A percentile compares a stretch with the other conserved stretches of the same genome.
These are phyloP conservation scores for Suhomyces ambrosiae DNA, from an alignment of 1,139 yeast species.

Conservation along the genomic window DNA sequence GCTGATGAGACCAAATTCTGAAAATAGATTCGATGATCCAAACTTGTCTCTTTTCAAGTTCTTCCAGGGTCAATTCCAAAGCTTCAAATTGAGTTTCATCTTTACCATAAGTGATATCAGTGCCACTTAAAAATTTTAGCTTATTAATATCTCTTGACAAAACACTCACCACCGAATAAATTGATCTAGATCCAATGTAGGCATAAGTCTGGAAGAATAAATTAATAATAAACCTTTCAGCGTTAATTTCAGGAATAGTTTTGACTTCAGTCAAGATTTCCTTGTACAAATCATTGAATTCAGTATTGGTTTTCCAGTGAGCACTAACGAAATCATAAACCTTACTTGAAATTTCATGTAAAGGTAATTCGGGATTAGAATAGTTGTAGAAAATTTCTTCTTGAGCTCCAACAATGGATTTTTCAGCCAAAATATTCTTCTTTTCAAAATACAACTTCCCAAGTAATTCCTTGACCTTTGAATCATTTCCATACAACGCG, in stretches of 20 bases:
- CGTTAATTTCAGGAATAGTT: constrained; percentile 29
- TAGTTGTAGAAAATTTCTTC: constrained; percentile 45
- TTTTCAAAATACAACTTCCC: constrained; percentile 35
- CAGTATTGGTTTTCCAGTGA: constrained; percentile 44
- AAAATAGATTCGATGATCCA: constrained; percentile 66
- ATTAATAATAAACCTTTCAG: constrained; percentile 55
- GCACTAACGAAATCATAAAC: constrained; percentile 47
- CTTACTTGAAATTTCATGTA: constrained; percentile 38
- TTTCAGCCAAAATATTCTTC: constrained; percentile 29
- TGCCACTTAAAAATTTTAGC: constrained; percentile 47
- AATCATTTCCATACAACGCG: constrained; percentile 35
- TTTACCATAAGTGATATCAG: constrained; percentile 30
- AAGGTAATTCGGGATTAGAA: constrained; percentile 40
- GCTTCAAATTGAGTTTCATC: constrained; percentile 39
- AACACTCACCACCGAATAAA: constrained; percentile 80
- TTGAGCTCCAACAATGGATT: constrained; percentile 37
- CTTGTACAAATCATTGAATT: constrained; percentile 37
- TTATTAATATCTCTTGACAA: constrained; percentile 58
- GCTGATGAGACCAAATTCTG: constrained; percentile 78
- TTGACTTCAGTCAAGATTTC: constrained; percentile 29
- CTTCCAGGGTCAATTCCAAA: constrained; percentile 43
- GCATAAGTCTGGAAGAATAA: constrained; percentile 73
- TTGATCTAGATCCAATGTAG: constrained; percentile 84
- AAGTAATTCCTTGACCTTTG: constrained; percentile 28
- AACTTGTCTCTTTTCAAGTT: constrained; percentile 32